These are phyloP conservation scores for Plasmopara viticola DNA, from an alignment of 352 stramenopile genomes.

Conservation along the genomic window DNA sequence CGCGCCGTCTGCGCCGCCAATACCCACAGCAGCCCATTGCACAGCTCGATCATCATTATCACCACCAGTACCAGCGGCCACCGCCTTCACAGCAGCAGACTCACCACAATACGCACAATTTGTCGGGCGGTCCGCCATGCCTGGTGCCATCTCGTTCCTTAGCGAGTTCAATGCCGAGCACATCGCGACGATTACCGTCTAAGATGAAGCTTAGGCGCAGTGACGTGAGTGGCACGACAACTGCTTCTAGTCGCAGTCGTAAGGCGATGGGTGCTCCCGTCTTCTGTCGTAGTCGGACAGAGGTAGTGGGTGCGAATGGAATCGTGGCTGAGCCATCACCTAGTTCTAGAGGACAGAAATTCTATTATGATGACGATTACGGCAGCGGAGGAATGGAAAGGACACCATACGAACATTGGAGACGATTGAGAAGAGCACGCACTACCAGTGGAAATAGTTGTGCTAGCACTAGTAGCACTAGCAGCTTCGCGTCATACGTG, in stretches of 20 bases:
- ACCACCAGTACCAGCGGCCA: conserved; percentile 20
- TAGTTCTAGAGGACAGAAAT: conserved; percentile 8
- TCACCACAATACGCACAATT: conserved; percentile 9
- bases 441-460: conserved; percentile 66
- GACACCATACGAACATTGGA: conserved; percentile 33
- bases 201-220: conserved; percentile 17
- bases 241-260: conserved; percentile 14
- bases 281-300: conserved; percentile 38
- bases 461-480: conserved; percentile 51
- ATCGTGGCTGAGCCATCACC: conserved; percentile 15
- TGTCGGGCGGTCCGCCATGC: conserved; percentile 11
- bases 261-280: conserved; percentile 30
- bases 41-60: conserved; percentile 30
- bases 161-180: conserved; percentile 1
- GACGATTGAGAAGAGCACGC: conserved; percentile 36
- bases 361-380: conserved; percentile 3
- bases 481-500: conserved; percentile 44
- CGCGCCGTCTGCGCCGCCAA: conserved; percentile 22
- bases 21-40: conserved; percentile 27
- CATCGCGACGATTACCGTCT: conserved; percentile 14
- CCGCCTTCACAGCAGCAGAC: background rate
- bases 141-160: conserved; percentile 12
- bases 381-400: conserved; percentile 3
- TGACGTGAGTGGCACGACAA: conserved; percentile 7
- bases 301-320: conserved; percentile 16